A percentile compares a stretch with the other conserved stretches of the same genome.
Conservation (phyloP, 805 yeast species). For the Cyberlindnera mississippiensis region DNA sequence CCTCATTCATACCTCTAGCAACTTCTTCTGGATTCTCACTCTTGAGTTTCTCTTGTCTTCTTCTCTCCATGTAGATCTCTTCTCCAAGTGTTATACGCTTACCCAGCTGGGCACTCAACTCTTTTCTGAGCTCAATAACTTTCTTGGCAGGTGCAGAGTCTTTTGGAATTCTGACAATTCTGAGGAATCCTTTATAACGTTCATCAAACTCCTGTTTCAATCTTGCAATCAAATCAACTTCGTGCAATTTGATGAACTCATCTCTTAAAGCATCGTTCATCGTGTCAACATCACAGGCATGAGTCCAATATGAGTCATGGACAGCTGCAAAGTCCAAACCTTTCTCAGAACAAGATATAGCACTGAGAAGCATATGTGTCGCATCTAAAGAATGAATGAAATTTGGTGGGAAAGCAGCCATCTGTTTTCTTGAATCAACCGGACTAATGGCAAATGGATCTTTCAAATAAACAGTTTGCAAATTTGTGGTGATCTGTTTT, state of each 20-base stretch:
- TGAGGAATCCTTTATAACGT: slow-evolving; percentile 71
- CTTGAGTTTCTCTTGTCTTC: slow-evolving; percentile 50
- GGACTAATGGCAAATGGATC: slow-evolving; percentile 85
- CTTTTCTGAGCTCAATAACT: slow-evolving; percentile 46
- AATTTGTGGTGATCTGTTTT: slow-evolving; percentile 68
- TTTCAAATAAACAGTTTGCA: slow-evolving; percentile 80
- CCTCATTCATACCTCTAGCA: slow-evolving; percentile 49
- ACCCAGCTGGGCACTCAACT: slow-evolving; percentile 45
- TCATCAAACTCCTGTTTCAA: slow-evolving; percentile 75
- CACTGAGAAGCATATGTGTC: slow-evolving; percentile 91
- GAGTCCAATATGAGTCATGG: slow-evolving; percentile 98
- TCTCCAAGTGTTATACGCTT: slow-evolving; percentile 59
- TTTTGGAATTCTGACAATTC: slow-evolving; percentile 51
- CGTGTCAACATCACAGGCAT: slow-evolving; percentile 73
- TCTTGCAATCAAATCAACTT: slow-evolving; percentile 63
- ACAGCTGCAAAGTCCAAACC: slow-evolving; percentile 85
- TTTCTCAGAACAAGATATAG: slow-evolving; percentile 63
- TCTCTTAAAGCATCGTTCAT: slow-evolving; percentile 73
- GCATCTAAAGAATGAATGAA: slow-evolving; percentile 95
- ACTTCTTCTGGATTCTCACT: slow-evolving; percentile 49
- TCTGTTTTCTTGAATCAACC: slow-evolving; percentile 86
- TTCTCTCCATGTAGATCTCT: slow-evolving; percentile 68
- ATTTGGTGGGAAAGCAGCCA: slow-evolving; percentile 93
- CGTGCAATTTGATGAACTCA: slow-evolving; percentile 75
- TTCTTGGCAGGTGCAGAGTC: slow-evolving; percentile 47